phyloP scores from a whole-genome alignment of 2,329 filamentous ascomycete species.

The Ascochyta fabae region DNA sequence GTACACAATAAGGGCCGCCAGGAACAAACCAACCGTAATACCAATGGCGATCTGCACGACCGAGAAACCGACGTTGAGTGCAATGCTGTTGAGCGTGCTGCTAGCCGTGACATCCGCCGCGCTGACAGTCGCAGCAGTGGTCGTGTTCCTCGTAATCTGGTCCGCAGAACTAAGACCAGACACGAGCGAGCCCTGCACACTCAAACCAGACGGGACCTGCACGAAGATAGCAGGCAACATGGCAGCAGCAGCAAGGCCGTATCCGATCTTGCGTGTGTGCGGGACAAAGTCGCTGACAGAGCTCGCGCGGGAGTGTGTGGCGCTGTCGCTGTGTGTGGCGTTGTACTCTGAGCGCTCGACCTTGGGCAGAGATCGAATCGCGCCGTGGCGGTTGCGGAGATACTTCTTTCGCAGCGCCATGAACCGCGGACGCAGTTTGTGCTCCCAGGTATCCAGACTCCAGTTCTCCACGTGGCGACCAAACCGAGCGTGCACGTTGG shows the following conservation, averaged over 20 bases:
- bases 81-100: conserved; percentile 50
- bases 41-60: conserved; percentile 60
- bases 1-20: conserved; percentile 57
- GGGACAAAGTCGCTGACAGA: conserved; percentile 39
- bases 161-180: conserved; percentile 64
- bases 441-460: conserved; percentile 62
- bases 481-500: conserved; percentile 79
- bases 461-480: conserved; percentile 65
- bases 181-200: conserved; percentile 64
- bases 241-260: conserved; percentile 81
- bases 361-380: conserved; percentile 15
- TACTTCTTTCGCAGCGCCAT: conserved; percentile 37
- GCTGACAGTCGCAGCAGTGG: conserved; percentile 52
- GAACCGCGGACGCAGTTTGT: conserved; percentile 53
- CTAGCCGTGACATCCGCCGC: conserved; percentile 31
- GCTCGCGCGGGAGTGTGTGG: conserved; percentile 28
- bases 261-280: conserved; percentile 57
- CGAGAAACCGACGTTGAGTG: conserved; percentile 56
- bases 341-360: conserved; percentile 31
- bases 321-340: conserved; percentile 25
- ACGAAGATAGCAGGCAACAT: conserved; percentile 88
- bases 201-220: conserved; percentile 66
- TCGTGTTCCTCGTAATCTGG: conserved; percentile 59
- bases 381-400: conserved; percentile 29
- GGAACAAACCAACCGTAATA: conserved; percentile 58